Conservation (phyloP, 2,329 filamentous ascomycete genomes). For the Byssochlamys sp. region DNA sequence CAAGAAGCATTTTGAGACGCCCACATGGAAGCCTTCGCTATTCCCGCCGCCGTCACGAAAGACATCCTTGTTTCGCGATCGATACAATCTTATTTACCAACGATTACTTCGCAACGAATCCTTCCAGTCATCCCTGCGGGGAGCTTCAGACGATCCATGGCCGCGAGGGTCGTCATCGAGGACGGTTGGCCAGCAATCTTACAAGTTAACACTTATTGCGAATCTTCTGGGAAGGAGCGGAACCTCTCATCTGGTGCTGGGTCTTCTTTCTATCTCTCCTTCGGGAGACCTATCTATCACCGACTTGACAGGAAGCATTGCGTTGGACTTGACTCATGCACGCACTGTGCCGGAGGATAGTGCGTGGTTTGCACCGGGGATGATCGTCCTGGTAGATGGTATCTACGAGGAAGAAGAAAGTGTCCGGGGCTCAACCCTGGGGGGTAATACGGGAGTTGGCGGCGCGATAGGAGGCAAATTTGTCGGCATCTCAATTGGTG, state of each 20-base stretch:
- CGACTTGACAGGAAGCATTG: slow-evolving; percentile 80
- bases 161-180: slow-evolving; percentile 48
- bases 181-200: slow-evolving; percentile 51
- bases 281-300: slow-evolving; percentile 73
- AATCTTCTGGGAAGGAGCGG: slow-evolving; percentile 69
- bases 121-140: slow-evolving; percentile 74
- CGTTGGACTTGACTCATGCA: slow-evolving; percentile 71
- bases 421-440: slow-evolving; percentile 54
- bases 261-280: slow-evolving; percentile 69
- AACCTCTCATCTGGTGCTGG: slow-evolving; percentile 74
- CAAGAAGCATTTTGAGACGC: slow-evolving; percentile 84
- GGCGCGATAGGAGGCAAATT: slow-evolving; percentile 89
- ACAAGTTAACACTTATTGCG: slow-evolving; percentile 80
- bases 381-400: slow-evolving; percentile 90
- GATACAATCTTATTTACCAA: slow-evolving; percentile 87
- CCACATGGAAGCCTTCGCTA: slow-evolving; percentile 56
- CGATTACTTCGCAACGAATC: slow-evolving; percentile 83
- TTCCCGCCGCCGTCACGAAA: slow-evolving; percentile 72
- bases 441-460: slow-evolving; percentile 71
- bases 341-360: slow-evolving; percentile 73
- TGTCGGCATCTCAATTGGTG: slow-evolving; percentile 78
- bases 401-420: slow-evolving; percentile 91
- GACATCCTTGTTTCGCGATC: slow-evolving; percentile 74
- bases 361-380: slow-evolving; percentile 87
- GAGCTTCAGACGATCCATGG: slow-evolving; percentile 47